These are phyloP conservation scores for Zalerion maritima DNA, from an alignment of 495 filamentous ascomycete genomes.

Conservation along the genomic window DNA sequence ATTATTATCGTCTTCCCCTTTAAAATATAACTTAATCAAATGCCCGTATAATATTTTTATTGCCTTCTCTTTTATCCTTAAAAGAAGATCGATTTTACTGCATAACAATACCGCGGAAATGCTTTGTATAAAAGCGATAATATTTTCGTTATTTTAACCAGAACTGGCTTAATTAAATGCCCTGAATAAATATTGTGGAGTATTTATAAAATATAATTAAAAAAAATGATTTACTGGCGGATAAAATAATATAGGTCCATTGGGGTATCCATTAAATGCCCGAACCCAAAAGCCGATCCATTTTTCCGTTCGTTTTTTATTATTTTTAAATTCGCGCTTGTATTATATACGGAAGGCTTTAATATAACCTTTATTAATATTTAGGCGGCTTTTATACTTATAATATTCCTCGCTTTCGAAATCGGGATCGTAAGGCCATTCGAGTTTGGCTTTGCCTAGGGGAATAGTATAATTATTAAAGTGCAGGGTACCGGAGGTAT, in stretches of 20 bases:
- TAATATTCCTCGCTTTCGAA: constrained; percentile 9
- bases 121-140: constrained; percentile 6
- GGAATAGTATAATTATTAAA: no score
- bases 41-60: constrained; percentile 13
- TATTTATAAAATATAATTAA: constrained; percentile 1
- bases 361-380: constrained; percentile 5
- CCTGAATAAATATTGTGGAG: constrained; percentile 7
- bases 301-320: constrained; percentile 1
- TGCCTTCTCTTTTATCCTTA: constrained; percentile 5
- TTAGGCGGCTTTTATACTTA: constrained; percentile 7
- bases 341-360: no score
- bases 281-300: constrained; percentile 7
- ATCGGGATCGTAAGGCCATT: constrained; percentile 9
- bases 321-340: background rate
- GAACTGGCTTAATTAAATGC: constrained; percentile 5
- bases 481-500: no score
- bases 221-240: constrained; percentile 2
- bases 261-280: background rate
- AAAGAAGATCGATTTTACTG: constrained; percentile 7
- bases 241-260: constrained; percentile 7
- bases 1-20: constrained; percentile 10
- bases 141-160: constrained; percentile 5
- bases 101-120: constrained; percentile 2
- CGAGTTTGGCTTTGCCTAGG: constrained; percentile 5
- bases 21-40: constrained; percentile 12